These are phyloP conservation scores for Anisogramma anomala DNA, from an alignment of 2,329 filamentous ascomycete genomes.

Conservation along the genomic window DNA sequence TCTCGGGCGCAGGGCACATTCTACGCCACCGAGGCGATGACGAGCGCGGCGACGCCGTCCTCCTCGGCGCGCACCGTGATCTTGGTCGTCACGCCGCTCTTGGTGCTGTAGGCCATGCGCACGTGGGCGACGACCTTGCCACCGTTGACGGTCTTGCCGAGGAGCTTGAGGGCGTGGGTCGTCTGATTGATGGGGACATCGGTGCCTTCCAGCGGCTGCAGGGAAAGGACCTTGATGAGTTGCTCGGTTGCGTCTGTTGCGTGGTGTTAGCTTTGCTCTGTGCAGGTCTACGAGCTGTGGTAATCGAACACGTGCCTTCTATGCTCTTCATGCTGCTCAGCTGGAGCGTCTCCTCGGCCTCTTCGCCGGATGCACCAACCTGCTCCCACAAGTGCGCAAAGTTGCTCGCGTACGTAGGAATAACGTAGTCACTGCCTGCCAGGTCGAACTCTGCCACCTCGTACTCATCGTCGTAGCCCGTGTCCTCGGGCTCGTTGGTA, in stretches of 20 bases:
- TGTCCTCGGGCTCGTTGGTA: constrained; percentile 83
- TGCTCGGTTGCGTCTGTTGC: constrained; percentile 80
- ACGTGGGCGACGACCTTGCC: constrained; percentile 80
- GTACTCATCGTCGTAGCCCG: constrained; percentile 94
- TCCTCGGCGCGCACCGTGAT: constrained; percentile 87
- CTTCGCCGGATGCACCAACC: constrained; percentile 75
- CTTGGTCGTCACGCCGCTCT: constrained; percentile 91
- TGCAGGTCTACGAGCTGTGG: background rate
- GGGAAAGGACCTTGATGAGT: constrained; percentile 70
- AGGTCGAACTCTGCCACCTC: constrained; percentile 91
- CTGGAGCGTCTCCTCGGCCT: constrained; percentile 83
- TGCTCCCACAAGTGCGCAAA: constrained; percentile 96
- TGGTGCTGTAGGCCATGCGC: constrained; percentile 87
- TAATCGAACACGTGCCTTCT: constrained; percentile 49
- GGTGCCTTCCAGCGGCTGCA: constrained; percentile 89
- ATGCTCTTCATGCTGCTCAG: constrained; percentile 84
- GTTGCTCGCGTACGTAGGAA: constrained; percentile 86
- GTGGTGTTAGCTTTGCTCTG: constrained; percentile 3
- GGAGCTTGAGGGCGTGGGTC: constrained; percentile 88
- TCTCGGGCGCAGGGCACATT: too few species aligned
- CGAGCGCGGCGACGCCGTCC: constrained; percentile 73
- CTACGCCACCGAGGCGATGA: constrained; percentile 72
- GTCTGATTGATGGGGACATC: constrained; percentile 80
- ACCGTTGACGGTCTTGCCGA: constrained; percentile 87
- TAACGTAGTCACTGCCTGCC: constrained; percentile 81